Evolutionary conservation across 2,329 filamentous ascomycete genomes (phyloP).

Genomic region (Ophiosphaerella herpotricha): DNA sequence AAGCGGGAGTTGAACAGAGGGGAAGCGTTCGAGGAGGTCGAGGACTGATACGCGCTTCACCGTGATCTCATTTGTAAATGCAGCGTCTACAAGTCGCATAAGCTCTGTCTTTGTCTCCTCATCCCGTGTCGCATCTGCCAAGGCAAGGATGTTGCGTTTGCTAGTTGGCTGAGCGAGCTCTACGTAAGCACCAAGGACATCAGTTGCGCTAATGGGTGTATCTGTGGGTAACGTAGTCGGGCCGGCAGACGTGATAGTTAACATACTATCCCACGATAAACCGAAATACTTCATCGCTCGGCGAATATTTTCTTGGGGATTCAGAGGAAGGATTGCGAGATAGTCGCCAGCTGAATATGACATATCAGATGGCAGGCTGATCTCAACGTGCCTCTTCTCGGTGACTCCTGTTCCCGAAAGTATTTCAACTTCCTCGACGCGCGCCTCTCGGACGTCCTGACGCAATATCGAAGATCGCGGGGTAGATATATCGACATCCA

Average conservation of each 20-base stretch:
- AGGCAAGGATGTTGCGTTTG: constrained; percentile 61
- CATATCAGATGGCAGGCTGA: constrained; percentile 53
- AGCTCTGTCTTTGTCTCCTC: constrained; percentile 57
- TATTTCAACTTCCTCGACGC: constrained; percentile 38
- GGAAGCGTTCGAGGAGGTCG: constrained; percentile 69
- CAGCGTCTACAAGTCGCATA: constrained; percentile 51
- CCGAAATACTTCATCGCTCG: constrained; percentile 68
- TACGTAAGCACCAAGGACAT: constrained; percentile 71
- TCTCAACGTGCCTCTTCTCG: constrained; percentile 49
- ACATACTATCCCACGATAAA: constrained; percentile 69
- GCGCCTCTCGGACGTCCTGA: constrained; percentile 45
- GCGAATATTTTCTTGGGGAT: constrained; percentile 64
- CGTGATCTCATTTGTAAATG: constrained; percentile 45
- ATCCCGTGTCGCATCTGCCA: constrained; percentile 57
- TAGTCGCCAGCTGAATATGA: constrained; percentile 77
- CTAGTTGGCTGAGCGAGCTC: constrained; percentile 75
- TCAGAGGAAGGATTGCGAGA: constrained; percentile 72
- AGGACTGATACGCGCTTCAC: constrained; percentile 67
- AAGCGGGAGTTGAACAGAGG: constrained; percentile 63
- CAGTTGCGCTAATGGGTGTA: constrained; percentile 63
- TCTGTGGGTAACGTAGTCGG: constrained; percentile 69
- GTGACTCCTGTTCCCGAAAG: constrained; percentile 32
- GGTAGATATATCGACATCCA: constrained; percentile 40
- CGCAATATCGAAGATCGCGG: constrained; percentile 42
- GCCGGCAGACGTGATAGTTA: constrained; percentile 64